A percentile compares a stretch with the other conserved stretches of the same genome.
Evolutionary conservation across 2,329 filamentous ascomycete species (phyloP).

Genomic region (Neopestalotiopsis sp.): DNA sequence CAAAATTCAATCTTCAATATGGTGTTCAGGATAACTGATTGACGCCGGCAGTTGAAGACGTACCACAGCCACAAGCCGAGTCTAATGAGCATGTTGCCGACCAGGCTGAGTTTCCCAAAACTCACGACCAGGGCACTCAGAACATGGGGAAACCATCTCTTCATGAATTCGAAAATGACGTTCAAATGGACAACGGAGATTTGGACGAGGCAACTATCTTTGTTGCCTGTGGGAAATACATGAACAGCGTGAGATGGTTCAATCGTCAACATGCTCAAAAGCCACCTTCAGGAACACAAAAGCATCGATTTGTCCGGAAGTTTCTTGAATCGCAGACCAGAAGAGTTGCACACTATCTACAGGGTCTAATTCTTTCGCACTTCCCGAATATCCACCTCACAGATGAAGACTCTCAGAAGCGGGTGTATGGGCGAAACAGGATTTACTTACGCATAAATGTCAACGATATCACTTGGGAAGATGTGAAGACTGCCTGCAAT

Average conservation of each 20-base stretch:
- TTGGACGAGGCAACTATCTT: not conserved
- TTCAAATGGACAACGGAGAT: not conserved
- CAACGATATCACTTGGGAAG: not conserved
- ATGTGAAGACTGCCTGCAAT: not conserved
- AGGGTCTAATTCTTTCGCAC: not conserved
- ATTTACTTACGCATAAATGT: not conserved
- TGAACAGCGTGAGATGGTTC: not conserved
- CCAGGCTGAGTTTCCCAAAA: not conserved
- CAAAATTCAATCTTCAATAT: not conserved
- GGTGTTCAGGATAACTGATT: not conserved
- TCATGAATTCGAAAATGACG: not conserved
- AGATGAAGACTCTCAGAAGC: no score
- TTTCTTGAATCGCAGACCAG: not conserved
- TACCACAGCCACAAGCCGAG: not conserved
- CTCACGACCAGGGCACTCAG: not conserved
- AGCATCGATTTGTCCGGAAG: not conserved
- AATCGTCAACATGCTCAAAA: not conserved
- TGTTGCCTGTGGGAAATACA: not conserved
- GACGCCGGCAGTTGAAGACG: not conserved
- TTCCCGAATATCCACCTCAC: not conserved
- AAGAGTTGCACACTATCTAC: not conserved
- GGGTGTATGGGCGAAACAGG: not conserved
- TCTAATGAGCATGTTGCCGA: not conserved
- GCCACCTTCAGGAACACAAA: not conserved
- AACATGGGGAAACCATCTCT: not conserved